Evolutionary conservation across 768 basidiomycete species (phyloP).

Genomic region (Hemileccinum impolitum): DNA sequence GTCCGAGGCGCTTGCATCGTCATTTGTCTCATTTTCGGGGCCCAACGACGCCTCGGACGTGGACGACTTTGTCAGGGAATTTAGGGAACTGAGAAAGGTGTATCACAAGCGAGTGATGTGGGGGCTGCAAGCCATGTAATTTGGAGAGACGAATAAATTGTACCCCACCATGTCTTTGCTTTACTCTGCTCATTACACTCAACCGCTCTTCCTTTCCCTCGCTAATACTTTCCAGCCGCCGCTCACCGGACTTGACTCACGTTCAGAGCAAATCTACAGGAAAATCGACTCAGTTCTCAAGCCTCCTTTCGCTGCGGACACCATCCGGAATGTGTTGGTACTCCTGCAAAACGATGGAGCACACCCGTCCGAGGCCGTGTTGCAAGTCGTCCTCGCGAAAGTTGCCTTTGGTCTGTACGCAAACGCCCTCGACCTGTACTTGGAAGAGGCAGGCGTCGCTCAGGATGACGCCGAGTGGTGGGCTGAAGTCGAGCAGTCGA

Average conservation of each 20-base stretch:
- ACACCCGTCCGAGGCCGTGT: conserved; percentile 5
- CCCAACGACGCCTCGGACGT: conserved; percentile 45
- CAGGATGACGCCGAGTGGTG: conserved; percentile 87
- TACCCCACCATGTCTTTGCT: conserved; percentile 14
- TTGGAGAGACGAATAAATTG: conserved; percentile 72
- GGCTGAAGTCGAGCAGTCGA: conserved; percentile 65
- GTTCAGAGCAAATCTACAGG: conserved; percentile 7
- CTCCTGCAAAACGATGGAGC: conserved; percentile 15
- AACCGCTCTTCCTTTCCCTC: conserved; percentile 22
- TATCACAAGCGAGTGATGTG: conserved; percentile 94
- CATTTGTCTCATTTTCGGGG: conserved; percentile 56
- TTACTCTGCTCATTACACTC: conserved; percentile 29
- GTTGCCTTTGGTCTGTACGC: conserved; percentile 59
- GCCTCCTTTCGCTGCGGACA: conserved; percentile 18
- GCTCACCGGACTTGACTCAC: conserved; percentile 10
- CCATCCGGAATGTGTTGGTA: conserved; percentile 14
- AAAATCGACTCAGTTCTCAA: conserved; percentile 19
- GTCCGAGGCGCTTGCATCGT: conserved; percentile 80
- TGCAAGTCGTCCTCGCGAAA: conserved; percentile 43
- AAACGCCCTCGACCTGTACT: conserved; percentile 58
- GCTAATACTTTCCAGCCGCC: conserved; percentile 9
- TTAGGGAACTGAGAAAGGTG: conserved; percentile 81
- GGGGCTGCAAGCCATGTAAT: conserved; percentile 80
- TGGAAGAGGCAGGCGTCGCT: conserved; percentile 64
- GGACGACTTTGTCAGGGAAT: conserved; percentile 85